A percentile compares a stretch with the other conserved stretches of the same genome.
These are phyloP conservation scores for Neurospora sp. DNA, from an alignment of 2,329 filamentous ascomycete genomes.

Conservation along the genomic window DNA sequence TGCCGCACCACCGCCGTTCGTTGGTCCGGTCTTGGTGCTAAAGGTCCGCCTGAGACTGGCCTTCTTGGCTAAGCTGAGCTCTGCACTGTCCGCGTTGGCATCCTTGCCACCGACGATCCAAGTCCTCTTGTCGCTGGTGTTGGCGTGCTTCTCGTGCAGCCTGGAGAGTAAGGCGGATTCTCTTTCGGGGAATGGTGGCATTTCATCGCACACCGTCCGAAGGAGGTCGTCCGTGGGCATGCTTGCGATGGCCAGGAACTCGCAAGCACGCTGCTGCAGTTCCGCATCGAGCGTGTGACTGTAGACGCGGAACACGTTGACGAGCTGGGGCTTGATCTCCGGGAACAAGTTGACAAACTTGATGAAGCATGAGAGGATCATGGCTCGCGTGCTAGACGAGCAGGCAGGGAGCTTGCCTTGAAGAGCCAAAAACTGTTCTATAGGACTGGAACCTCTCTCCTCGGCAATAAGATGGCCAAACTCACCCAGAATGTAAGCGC, in stretches of 20 bases:
- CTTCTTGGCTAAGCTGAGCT: slow-evolving; percentile 72
- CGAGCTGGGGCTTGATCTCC: slow-evolving; percentile 91
- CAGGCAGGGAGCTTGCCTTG: slow-evolving; percentile 84
- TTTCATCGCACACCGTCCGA: slow-evolving; percentile 91
- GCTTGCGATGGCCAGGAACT: slow-evolving; percentile 80
- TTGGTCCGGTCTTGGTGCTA: slow-evolving; percentile 42
- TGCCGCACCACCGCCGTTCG: slow-evolving; percentile 37
- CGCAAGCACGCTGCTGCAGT: slow-evolving; percentile 90
- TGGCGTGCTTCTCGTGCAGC: slow-evolving; percentile 87
- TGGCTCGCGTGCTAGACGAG: slow-evolving; percentile 81
- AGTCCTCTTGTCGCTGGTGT: slow-evolving; percentile 87
- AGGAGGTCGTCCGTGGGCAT: slow-evolving; percentile 85
- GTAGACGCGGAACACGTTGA: slow-evolving; percentile 84
- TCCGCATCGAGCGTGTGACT: slow-evolving; percentile 93
- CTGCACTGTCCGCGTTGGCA: slow-evolving; percentile 72
- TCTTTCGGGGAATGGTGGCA: slow-evolving; percentile 95
- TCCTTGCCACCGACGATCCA: slow-evolving; percentile 98
- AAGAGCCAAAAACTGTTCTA: slow-evolving; percentile 91
- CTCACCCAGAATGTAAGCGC: slow-evolving; percentile 89
- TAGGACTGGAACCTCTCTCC: slow-evolving; percentile 82
- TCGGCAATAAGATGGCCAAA: slow-evolving; percentile 96
- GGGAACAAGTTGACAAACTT: slow-evolving; percentile 98
- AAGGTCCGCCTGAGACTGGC: slow-evolving; percentile 81
- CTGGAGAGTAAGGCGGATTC: slow-evolving; percentile 86
- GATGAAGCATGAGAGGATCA: slow-evolving; percentile 90